Conservation (phyloP, 78 protist species). For the Protostelium mycophagum region DNA sequence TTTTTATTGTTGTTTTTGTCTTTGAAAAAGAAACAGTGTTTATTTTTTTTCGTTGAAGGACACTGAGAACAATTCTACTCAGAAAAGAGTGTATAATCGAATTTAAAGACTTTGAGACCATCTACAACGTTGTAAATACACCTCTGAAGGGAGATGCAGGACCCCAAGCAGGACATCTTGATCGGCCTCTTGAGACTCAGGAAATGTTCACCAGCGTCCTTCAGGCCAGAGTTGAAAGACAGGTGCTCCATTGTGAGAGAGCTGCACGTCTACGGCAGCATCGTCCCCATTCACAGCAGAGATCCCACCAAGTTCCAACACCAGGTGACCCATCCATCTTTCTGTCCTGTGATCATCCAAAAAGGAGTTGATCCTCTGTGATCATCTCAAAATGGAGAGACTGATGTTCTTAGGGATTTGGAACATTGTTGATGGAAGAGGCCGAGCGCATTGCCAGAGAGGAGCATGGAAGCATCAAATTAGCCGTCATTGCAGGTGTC, state of each 20-base stretch:
- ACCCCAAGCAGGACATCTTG: conserved; percentile 88
- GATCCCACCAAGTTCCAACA: conserved; percentile 86
- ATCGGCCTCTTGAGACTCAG: conserved; percentile 89
- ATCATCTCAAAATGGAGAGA: not conserved
- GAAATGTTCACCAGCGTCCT: conserved; percentile 62
- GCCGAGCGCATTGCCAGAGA: conserved; percentile 94
- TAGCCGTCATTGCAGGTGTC: conserved; percentile 93
- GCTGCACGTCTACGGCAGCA: conserved; percentile 94
- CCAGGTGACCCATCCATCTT: conserved; percentile 16
- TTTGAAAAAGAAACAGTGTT: too few relatives aligned
- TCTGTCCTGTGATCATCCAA: not conserved
- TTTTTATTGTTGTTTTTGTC: too few relatives aligned
- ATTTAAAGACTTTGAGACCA: too few relatives aligned
- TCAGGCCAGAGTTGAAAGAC: conserved; percentile 73
- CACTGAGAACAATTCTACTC: too few relatives aligned
- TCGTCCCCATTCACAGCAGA: conserved; percentile 75
- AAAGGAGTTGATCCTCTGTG: not conserved
- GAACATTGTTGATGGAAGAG: conserved; percentile 91
- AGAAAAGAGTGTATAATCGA: too few relatives aligned
- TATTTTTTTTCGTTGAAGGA: too few relatives aligned
- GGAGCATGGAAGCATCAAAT: conserved; percentile 76
- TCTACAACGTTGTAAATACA: too few relatives aligned
- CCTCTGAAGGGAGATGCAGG: conserved; percentile 34
- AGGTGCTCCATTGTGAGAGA: conserved; percentile 91
- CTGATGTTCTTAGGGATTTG: conserved; percentile 74